A percentile compares a stretch with the other conserved stretches of the same genome.
Conservation (phyloP, 441 rosid species). For the Bruguiera hainesii region DNA sequence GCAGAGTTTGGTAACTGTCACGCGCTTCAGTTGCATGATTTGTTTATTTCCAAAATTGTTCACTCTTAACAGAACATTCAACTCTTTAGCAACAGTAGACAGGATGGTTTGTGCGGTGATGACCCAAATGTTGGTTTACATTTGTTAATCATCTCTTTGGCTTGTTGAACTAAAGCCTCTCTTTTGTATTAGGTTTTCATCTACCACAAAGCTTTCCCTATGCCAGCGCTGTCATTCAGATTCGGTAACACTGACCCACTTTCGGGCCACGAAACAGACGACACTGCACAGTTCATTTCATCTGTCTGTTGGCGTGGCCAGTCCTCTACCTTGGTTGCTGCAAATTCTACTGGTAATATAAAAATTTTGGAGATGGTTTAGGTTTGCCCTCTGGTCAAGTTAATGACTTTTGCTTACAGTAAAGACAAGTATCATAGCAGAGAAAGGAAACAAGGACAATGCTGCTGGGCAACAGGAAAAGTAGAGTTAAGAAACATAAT, state of each 20-base stretch:
- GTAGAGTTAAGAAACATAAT: no score
- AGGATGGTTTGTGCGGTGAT: no score
- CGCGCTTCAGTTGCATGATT: no score
- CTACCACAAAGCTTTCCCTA: constrained; percentile 97
- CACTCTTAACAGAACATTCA: no score
- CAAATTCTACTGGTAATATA: no score
- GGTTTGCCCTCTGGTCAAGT: neutral
- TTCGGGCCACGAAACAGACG: constrained; percentile 65
- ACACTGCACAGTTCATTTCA: constrained; percentile 75
- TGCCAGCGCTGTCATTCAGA: constrained; percentile 85
- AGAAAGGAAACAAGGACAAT: no score
- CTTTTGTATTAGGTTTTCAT: constrained; percentile 55
- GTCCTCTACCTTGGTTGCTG: constrained; percentile 33
- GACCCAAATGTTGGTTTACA: neutral
- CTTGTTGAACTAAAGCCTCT: neutral
- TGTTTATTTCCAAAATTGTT: no score
- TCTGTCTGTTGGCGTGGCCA: constrained; percentile 92
- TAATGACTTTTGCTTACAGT: neutral
- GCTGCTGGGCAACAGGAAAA: no score
- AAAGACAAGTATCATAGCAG: neutral
- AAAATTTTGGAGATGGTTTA: no score
- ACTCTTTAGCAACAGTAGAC: no score
- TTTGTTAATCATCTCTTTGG: neutral
- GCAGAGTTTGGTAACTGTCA: no score
- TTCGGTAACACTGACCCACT: constrained; percentile 52